Base-by-base conservation (phyloP, 1,284 basidiomycete species). In the Peniophora sp. region DNA sequence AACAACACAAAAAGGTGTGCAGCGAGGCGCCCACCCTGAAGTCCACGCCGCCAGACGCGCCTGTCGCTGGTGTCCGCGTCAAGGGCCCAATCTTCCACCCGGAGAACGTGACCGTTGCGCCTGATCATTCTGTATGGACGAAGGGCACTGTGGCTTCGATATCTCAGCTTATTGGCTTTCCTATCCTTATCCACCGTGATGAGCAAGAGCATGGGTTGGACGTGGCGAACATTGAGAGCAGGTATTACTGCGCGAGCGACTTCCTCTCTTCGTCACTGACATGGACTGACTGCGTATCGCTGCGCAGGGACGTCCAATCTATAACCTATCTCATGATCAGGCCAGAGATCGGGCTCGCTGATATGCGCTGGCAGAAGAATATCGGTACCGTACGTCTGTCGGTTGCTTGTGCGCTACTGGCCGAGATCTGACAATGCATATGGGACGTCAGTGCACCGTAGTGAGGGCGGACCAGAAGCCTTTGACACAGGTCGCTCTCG, bases 271-370 rank as follows among this genome's bases (percentile, higher is more conserved):
- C 5, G 5, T 5, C 27, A 32, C 6, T 32, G 12, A 32, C 27
- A 32, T 12, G 6, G 12, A 32, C 27, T 32, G 12, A 32, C 27
- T 5, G 12, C 12, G 6, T 32, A 6, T 32, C 27, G 27, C 5
- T 12, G 12, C 27, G 27, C 27, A 32, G 45, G 35, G 52, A 54
- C 27, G 50, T 52, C 35, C 53, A 56, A 38, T 35, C 24, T 11
- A 53, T 54, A 10, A 54, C 55, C 19, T 54, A 54, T 23, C 34
- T 56, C 10, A 54, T 56, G 55, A 48, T 56, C 51, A 53, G 48
- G 27, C 55, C 50, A 2, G 41, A 52, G 19, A 52, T 34, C 19
- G 55, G 55, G n/a, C n/a, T 49, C 25, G 53, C 53, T 14, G 50
- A 53, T 12, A n/a, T 34, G 5, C 54, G 53, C 44, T 54, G 52